Conservation (phyloP, 2,329 filamentous ascomycete species). For the Drechslerella dactyloides region DNA sequence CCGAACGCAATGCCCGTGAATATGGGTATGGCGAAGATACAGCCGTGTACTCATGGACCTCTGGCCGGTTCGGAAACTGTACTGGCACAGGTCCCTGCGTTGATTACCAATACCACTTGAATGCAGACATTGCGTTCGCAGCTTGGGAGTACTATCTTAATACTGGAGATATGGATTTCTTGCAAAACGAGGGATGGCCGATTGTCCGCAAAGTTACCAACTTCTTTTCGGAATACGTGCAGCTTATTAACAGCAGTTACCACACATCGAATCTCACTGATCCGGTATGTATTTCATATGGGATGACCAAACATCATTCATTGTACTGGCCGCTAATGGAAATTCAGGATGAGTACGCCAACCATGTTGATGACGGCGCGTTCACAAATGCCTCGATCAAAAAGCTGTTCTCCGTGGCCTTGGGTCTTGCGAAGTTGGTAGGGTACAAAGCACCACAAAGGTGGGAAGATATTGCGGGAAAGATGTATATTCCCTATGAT, state of each 20-base stretch:
- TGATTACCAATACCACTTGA: constrained; percentile 75
- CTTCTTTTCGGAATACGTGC: constrained; percentile 56
- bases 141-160: constrained; percentile 68
- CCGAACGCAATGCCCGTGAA: constrained; percentile 67
- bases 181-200: constrained; percentile 60
- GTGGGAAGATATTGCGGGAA: constrained; percentile 65
- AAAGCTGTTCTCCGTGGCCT: constrained; percentile 64
- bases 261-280: constrained; percentile 76
- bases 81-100: constrained; percentile 70
- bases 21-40: constrained; percentile 58
- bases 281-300: constrained; percentile 62
- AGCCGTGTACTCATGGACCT: constrained; percentile 73
- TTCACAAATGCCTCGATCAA: constrained; percentile 65
- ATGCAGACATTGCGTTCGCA: constrained; percentile 71
- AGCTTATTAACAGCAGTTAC: constrained; percentile 61
- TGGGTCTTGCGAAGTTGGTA: constrained; percentile 66
- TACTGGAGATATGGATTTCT: constrained; percentile 66
- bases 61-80: constrained; percentile 71
- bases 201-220: constrained; percentile 54
- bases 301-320: constrained; percentile 5
- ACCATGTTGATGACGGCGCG: constrained; percentile 70
- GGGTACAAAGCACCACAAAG: constrained; percentile 65
- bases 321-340: constrained; percentile 10
- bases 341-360: constrained; percentile 69
- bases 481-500: constrained; percentile 65